These are phyloP conservation scores for Saturnispora saitoi DNA, from an alignment of 805 yeast species.

Conservation along the genomic window DNA sequence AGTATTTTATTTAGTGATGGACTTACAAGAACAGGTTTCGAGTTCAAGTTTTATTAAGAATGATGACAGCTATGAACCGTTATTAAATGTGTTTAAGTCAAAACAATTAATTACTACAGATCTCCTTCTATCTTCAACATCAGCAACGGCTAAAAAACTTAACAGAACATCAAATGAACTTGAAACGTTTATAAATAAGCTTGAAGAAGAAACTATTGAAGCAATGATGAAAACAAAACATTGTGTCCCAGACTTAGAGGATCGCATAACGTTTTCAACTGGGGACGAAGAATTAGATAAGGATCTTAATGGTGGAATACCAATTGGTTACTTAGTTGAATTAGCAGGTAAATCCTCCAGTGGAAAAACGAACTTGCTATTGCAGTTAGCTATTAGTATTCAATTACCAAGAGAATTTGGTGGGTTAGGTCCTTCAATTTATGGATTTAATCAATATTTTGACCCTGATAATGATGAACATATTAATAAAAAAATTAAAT, in stretches of 20 bases:
- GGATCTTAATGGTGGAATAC: conserved; percentile 43
- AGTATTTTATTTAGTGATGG: conserved; percentile 6
- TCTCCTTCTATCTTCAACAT: conserved; percentile 30
- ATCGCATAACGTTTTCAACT: conserved; percentile 33
- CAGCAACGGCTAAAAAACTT: conserved; percentile 28
- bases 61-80: conserved; percentile 24
- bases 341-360: conserved; percentile 76
- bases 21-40: conserved; percentile 3
- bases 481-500: background rate
- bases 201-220: conserved; percentile 9
- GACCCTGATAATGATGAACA: background rate
- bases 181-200: conserved; percentile 14
- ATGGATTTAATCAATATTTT: conserved; percentile 5
- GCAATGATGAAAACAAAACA: background rate
- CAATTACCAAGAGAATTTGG: conserved; percentile 41
- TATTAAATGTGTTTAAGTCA: conserved; percentile 23
- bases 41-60: conserved; percentile 8
- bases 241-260: background rate
- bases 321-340: conserved; percentile 54
- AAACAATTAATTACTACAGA: conserved; percentile 33
- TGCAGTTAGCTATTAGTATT: conserved; percentile 55
- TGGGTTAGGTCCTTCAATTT: conserved; percentile 34
- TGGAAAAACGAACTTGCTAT: conserved; percentile 76
- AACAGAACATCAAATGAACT: conserved; percentile 29
- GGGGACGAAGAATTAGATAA: conserved; percentile 46